These are phyloP conservation scores for Fusarium drepaniforme DNA, from an alignment of 2,329 filamentous ascomycete genomes.

Conservation along the genomic window DNA sequence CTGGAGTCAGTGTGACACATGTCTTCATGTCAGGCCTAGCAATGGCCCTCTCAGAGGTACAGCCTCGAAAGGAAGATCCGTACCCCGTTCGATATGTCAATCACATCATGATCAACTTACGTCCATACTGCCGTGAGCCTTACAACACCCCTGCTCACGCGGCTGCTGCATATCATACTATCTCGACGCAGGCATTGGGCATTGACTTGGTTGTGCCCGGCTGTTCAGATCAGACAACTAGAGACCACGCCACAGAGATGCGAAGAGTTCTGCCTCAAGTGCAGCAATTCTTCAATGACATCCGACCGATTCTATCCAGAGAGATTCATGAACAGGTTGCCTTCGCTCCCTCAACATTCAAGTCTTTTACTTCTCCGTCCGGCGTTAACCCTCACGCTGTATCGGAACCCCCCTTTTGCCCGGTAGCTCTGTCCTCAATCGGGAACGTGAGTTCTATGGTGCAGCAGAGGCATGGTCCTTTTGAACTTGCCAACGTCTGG, in stretches of 20 bases:
- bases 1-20: neutral
- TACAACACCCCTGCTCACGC: neutral
- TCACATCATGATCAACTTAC: neutral
- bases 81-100: neutral
- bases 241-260: neutral
- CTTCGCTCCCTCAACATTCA: neutral
- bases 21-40: neutral
- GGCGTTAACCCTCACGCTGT: neutral
- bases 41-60: neutral
- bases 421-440: neutral
- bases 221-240: neutral
- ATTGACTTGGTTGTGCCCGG: neutral
- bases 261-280: neutral
- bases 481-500: neutral
- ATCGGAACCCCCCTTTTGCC: neutral
- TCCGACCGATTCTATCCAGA: neutral
- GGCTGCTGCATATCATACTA: neutral
- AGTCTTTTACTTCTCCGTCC: neutral
- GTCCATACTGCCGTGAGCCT: neutral
- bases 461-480: neutral
- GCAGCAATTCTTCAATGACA: neutral
- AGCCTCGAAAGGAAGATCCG: neutral
- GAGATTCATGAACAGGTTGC: neutral
- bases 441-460: neutral
- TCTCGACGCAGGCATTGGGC: neutral